Evolutionary conservation across 1,139 yeast species (phyloP).

Genomic region (Geotrichum macrosporum): DNA sequence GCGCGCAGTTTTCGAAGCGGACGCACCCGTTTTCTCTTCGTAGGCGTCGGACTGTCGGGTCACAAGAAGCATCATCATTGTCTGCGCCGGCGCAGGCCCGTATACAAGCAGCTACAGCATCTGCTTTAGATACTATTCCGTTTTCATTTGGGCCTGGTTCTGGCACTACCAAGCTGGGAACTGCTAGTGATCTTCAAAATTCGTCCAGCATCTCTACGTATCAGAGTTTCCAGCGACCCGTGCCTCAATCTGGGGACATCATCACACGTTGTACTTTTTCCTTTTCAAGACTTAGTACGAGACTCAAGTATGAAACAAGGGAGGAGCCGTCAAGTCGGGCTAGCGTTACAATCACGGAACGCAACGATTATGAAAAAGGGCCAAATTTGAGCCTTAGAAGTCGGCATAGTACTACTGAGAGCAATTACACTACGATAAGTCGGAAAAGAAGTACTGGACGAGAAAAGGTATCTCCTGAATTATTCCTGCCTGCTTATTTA

Average conservation of each 20-base stretch:
- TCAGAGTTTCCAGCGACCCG: slow-evolving; percentile 20
- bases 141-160: slow-evolving; percentile 17
- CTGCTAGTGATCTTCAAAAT: slow-evolving; percentile 17
- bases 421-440: slow-evolving; percentile 2
- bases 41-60: slow-evolving; percentile 15
- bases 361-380: neutral
- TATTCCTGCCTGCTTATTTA: slow-evolving; percentile 24
- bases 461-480: slow-evolving; percentile 21
- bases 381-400: slow-evolving; percentile 2
- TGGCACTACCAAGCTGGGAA: slow-evolving; percentile 13
- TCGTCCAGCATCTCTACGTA: slow-evolving; percentile 18
- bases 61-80: slow-evolving; percentile 12
- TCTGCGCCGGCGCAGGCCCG: slow-evolving; percentile 18
- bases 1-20: slow-evolving; percentile 14
- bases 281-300: slow-evolving; percentile 19
- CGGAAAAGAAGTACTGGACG: slow-evolving; percentile 12
- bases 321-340: neutral
- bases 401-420: slow-evolving; percentile 6
- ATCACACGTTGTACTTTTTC: slow-evolving; percentile 18
- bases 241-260: slow-evolving; percentile 15
- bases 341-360: neutral
- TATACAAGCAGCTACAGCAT: slow-evolving; percentile 8
- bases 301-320: slow-evolving; percentile 5
- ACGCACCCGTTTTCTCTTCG: slow-evolving; percentile 16
- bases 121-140: slow-evolving; percentile 9